Conservation (phyloP, 192 early-diverging fungal genomes). For the Podila clonocystis region DNA sequence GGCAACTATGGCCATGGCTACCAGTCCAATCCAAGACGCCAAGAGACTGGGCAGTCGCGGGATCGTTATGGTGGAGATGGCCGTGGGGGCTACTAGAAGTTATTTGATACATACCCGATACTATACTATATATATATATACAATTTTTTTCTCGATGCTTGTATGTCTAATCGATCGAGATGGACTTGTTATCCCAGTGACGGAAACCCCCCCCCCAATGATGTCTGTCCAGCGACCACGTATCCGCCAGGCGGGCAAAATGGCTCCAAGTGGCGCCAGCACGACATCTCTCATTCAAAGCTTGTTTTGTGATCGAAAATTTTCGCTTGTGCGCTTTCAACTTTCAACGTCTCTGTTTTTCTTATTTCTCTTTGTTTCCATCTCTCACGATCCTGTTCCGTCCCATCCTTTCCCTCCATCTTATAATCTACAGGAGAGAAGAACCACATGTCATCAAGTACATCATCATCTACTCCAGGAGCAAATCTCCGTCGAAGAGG, state of each 20-base stretch:
- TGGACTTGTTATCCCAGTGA: too few relatives aligned
- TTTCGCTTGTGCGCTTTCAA: neutral
- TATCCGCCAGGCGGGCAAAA: neutral
- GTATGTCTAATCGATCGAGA: too few relatives aligned
- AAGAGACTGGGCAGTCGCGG: neutral
- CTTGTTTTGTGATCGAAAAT: too few relatives aligned
- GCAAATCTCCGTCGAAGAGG: constrained; percentile 1
- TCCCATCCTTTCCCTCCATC: neutral
- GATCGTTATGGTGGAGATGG: neutral
- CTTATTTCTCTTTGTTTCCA: neutral
- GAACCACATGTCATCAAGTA: neutral
- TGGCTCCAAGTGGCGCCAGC: neutral
- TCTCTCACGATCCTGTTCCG: neutral
- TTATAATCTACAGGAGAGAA: neutral
- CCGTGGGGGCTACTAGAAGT: neutral
- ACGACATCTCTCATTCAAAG: neutral
- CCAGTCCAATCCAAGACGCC: neutral
- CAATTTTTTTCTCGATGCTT: too few relatives aligned
- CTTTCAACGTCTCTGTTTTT: neutral
- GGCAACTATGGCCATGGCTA: constrained; percentile 5
- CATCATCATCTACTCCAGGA: neutral
- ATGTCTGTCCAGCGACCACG: too few relatives aligned
- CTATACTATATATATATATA: too few relatives aligned
- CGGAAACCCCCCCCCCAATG: too few relatives aligned
- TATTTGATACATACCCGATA: too few relatives aligned